These are phyloP conservation scores for Fusarium solani-melongenae DNA, from an alignment of 2,329 filamentous ascomycete genomes.

Conservation along the genomic window DNA sequence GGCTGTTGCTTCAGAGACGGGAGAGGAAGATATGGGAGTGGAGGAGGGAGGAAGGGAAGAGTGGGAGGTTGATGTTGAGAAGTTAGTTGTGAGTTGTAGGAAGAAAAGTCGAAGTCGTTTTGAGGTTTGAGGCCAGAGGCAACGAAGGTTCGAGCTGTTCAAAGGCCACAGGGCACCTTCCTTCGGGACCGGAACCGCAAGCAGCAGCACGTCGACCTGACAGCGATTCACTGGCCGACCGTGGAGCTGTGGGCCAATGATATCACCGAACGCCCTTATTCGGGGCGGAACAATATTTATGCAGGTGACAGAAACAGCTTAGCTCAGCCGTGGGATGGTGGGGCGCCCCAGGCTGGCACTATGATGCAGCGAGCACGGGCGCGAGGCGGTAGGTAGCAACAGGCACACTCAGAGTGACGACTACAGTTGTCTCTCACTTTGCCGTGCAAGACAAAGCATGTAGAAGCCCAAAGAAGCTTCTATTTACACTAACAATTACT, in stretches of 20 bases:
- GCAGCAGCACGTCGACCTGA: constrained; percentile 23
- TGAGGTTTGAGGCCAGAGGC: constrained; percentile 33
- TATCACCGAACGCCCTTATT: constrained; percentile 41
- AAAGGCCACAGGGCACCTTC: constrained; percentile 44
- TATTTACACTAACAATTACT: constrained; percentile 9
- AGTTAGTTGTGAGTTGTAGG: constrained; percentile 29
- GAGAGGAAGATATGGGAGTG: not conserved
- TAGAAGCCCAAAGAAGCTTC: constrained; percentile 39
- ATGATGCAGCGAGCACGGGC: constrained; percentile 38
- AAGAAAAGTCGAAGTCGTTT: constrained; percentile 33
- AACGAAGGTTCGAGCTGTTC: constrained; percentile 43
- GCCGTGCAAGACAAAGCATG: constrained; percentile 32
- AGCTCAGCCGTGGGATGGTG: constrained; percentile 40
- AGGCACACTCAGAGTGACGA: constrained; percentile 44
- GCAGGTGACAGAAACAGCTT: constrained; percentile 36
- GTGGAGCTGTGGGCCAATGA: constrained; percentile 49
- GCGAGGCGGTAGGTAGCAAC: constrained; percentile 34
- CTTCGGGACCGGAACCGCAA: constrained; percentile 39
- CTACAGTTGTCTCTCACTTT: too few relatives aligned
- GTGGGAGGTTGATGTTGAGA: constrained; percentile 26
- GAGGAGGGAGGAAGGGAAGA: not conserved
- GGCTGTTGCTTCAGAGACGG: constrained; percentile 22
- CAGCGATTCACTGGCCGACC: constrained; percentile 44
- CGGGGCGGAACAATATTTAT: constrained; percentile 53
- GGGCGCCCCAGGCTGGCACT: constrained; percentile 31